Conservation (phyloP, 1,284 basidiomycete genomes). For the Pseudozyma flocculosa region DNA sequence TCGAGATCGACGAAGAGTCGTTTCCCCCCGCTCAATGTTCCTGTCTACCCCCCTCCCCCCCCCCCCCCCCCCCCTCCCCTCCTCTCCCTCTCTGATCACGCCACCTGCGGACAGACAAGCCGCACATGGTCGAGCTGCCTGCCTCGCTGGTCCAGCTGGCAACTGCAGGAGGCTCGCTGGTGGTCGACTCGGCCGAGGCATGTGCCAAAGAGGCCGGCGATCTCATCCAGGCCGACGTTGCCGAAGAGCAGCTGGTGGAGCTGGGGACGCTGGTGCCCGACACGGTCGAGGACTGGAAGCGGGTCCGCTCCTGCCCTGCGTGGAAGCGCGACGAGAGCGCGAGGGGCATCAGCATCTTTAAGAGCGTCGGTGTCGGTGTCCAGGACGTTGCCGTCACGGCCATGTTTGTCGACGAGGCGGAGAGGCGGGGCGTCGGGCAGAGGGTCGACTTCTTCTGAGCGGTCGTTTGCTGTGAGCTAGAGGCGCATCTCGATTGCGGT, state of each 20-base stretch:
- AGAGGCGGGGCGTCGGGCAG: background rate
- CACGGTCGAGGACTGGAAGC: background rate
- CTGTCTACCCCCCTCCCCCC: too few species aligned
- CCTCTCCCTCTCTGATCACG: too few species aligned
- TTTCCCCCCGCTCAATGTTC: too few species aligned
- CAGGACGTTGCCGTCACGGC: conserved; percentile 24
- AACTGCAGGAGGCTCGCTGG: background rate
- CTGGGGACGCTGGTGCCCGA: background rate
- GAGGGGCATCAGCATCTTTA: conserved; percentile 13
- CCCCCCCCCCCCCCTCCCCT: too few species aligned
- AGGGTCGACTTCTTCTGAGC: background rate
- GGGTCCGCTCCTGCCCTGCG: background rate
- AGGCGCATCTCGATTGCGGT: conserved; percentile 24
- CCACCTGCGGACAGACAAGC: conserved; percentile 14
- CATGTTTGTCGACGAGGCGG: conserved; percentile 4
- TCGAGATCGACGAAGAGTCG: too few species aligned
- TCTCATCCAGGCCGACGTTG: conserved; percentile 6
- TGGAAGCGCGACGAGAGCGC: conserved; percentile 2
- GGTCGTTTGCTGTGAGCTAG: background rate
- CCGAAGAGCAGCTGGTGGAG: background rate
- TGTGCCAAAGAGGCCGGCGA: conserved; percentile 19
- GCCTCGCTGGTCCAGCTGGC: background rate
- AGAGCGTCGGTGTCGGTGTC: conserved; percentile 23
- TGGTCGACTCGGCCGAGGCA: conserved; percentile 15
- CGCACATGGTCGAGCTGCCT: conserved; percentile 17